Evolutionary conservation across 2,329 filamentous ascomycete genomes (phyloP), one percentile per base, ranked within the genome.

Genomic region (Sporothrix curviconia): DNA sequence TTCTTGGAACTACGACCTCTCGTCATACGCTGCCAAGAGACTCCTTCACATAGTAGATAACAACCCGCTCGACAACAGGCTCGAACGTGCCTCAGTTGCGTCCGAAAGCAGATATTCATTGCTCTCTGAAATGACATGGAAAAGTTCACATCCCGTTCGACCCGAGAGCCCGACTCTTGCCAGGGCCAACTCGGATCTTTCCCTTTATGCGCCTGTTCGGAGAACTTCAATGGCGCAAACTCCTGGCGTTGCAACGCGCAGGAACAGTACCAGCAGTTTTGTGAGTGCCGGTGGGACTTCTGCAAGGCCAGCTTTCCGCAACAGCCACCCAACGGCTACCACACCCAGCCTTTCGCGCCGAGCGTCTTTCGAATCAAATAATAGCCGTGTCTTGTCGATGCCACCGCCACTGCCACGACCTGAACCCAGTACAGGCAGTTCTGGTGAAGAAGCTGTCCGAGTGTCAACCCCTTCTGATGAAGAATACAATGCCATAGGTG

Each of bases 401-500:
- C 70, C 70, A 22, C 62, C 67, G 3, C 59, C 61, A 17, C 53
- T 58, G 12, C 64, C 55, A 8, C 22, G 56, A 14, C 46, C 44
- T 7, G 55, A 68, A 34, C 51, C 62, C 9, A 2, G 12, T 7
- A 15, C 19, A 7, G n/a, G 28, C 15, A n/a, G 19, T 15, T 15
- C 36, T 7, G 7, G 3, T 1, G 67, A 68, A 11, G 60, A 65
- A 0, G 58, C 68, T 17, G 69, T 68, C 25, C 71, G 75, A n/a
- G 73, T 69, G 9, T 63, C 70, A 28, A 82, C 79, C 1, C 78
- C 83, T 0, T 77, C 71, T 40, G 82, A 84, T 24, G 67, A 73
- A 28, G 76, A 80, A n/a, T 85, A 85, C 63, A 74, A 75, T 59
- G 81, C 84, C 46, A 77, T 82, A 32, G 83, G 83, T 3, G 80